Conservation (phyloP, 495 filamentous ascomycete species). For the Immersiella caudata region DNA sequence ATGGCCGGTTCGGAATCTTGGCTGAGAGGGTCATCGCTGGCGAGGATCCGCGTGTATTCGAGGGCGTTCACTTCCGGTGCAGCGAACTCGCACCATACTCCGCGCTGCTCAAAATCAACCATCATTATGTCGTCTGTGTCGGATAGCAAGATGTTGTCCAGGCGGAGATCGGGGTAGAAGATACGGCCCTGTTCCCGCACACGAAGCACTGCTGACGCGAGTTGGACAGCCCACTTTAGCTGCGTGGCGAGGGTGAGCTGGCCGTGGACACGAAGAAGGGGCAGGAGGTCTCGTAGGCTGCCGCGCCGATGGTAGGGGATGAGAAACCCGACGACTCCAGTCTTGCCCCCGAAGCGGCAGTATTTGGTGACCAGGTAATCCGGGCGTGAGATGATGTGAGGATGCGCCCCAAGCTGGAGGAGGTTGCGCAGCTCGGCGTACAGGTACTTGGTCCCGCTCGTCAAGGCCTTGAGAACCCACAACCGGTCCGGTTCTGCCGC, state of each 20-base stretch:
- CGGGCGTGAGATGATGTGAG: conserved; percentile 46
- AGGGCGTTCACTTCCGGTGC: conserved; percentile 54
- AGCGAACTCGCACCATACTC: conserved; percentile 55
- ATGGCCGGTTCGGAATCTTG: conserved; percentile 28
- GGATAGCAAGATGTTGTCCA: conserved; percentile 53
- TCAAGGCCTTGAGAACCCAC: conserved; percentile 54
- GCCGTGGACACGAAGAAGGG: conserved; percentile 44
- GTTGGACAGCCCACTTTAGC: conserved; percentile 49
- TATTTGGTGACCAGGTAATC: conserved; percentile 49
- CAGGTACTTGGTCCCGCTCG: conserved; percentile 51
- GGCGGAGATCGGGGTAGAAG: conserved; percentile 54
- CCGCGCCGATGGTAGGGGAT: conserved; percentile 46
- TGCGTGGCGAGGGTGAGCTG: conserved; percentile 40
- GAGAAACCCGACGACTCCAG: conserved; percentile 50
- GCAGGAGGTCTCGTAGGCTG: conserved; percentile 48
- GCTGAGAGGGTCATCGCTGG: conserved; percentile 27
- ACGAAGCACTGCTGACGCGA: conserved; percentile 46
- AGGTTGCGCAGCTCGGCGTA: conserved; percentile 52
- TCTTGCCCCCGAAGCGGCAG: conserved; percentile 50
- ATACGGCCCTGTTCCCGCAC: conserved; percentile 39
- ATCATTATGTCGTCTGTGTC: conserved; percentile 45
- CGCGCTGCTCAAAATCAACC: conserved; percentile 58
- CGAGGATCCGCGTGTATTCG: conserved; percentile 49
- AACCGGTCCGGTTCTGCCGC: conserved; percentile 21
- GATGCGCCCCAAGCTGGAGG: conserved; percentile 45